A percentile compares a stretch with the other conserved stretches of the same genome.
Conservation (phyloP, 1,284 basidiomycete genomes). For the Rhodotorula sp. region DNA sequence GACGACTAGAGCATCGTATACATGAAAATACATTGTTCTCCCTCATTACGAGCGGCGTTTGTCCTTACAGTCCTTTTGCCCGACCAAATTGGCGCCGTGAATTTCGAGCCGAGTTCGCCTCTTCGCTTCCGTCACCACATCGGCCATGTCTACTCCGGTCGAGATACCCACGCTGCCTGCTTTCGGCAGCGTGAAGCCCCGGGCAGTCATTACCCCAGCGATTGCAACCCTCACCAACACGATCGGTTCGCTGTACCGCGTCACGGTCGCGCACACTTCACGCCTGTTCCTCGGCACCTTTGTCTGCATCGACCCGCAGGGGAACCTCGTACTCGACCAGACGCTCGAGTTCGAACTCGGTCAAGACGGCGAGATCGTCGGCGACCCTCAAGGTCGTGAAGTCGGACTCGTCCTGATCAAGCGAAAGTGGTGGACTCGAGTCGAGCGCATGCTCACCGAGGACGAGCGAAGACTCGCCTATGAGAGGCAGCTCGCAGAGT, state of each 20-base stretch:
- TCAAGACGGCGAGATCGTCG: neutral
- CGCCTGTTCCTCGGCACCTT: slow-evolving; percentile 35
- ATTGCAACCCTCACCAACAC: slow-evolving; percentile 9
- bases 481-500: neutral
- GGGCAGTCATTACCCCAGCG: slow-evolving; percentile 5
- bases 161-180: slow-evolving; percentile 11
- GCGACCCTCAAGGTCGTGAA: slow-evolving; percentile 17
- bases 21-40: neutral
- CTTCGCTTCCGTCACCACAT: neutral
- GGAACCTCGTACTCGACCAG: slow-evolving; percentile 37
- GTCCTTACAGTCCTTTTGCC: neutral
- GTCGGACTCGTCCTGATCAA: slow-evolving; percentile 36
- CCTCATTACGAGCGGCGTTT: neutral
- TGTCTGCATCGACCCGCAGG: slow-evolving; percentile 36
- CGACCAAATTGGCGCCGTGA: too few species aligned
- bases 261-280: slow-evolving; percentile 22
- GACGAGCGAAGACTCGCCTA: slow-evolving; percentile 1
- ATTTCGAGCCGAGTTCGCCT: neutral
- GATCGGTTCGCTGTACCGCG: slow-evolving; percentile 21
- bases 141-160: neutral
- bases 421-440: slow-evolving; percentile 20
- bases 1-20: neutral
- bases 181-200: slow-evolving; percentile 17
- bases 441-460: slow-evolving; percentile 23
- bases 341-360: slow-evolving; percentile 26